These are phyloP conservation scores for Beauveria medogensis DNA, from an alignment of 2,329 filamentous ascomycete species.

Conservation along the genomic window DNA sequence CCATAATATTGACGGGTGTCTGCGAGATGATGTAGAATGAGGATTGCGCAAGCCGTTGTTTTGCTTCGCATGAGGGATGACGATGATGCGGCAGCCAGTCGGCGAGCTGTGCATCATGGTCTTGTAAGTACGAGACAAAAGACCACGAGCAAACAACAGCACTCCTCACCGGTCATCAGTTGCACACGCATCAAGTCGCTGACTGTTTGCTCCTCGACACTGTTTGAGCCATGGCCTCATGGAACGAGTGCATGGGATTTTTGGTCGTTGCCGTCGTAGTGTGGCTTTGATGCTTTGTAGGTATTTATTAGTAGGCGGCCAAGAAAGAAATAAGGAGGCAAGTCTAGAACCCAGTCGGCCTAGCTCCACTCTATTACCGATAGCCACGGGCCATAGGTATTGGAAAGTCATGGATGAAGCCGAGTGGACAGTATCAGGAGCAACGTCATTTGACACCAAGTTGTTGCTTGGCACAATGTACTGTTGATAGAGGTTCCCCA, in stretches of 20 bases:
- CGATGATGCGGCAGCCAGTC: neutral
- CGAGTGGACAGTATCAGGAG: neutral
- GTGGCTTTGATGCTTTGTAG: too few relatives aligned
- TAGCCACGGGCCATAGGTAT: neutral
- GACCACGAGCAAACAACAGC: too few relatives aligned
- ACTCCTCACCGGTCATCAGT: too few relatives aligned
- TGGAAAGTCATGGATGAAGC: slow-evolving; percentile 3
- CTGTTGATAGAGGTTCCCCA: neutral
- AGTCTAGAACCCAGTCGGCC: neutral
- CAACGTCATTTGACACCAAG: neutral
- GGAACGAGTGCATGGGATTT: too few relatives aligned
- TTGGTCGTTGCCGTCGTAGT: too few relatives aligned
- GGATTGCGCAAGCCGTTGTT: neutral
- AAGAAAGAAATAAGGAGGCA: neutral
- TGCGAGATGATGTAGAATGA: neutral
- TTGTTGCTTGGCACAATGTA: neutral
- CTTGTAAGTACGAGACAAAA: neutral
- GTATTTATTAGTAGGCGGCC: too few relatives aligned
- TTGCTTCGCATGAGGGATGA: neutral
- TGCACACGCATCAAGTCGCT: too few relatives aligned
- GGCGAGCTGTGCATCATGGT: neutral
- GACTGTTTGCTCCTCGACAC: too few relatives aligned
- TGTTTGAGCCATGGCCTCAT: too few relatives aligned
- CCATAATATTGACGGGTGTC: neutral
- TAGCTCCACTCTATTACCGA: neutral